Evolutionary conservation across 208 protist genomes (phyloP).

Genomic region (Crithidia acanthocephali): DNA sequence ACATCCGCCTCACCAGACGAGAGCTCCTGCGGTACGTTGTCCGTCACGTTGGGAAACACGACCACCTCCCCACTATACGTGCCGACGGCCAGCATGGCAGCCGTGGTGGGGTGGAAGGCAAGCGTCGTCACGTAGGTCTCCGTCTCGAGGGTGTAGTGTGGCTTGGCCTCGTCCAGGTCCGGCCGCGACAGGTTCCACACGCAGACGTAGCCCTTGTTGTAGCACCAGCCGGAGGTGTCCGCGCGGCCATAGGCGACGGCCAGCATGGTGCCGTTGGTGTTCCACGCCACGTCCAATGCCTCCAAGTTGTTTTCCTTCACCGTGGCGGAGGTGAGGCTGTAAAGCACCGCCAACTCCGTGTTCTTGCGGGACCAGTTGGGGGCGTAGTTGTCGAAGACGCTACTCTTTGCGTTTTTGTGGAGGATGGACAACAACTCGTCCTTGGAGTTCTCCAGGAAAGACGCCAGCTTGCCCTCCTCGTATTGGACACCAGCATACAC

Average conservation of each 20-base stretch:
- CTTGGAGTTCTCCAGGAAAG: constrained; percentile 63
- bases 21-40: constrained; percentile 44
- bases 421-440: constrained; percentile 68
- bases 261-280: constrained; percentile 79
- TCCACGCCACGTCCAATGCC: constrained; percentile 82
- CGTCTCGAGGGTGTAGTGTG: constrained; percentile 81
- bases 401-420: constrained; percentile 71
- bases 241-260: constrained; percentile 88
- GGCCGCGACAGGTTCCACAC: constrained; percentile 81
- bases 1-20: constrained; percentile 39
- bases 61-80: constrained; percentile 91
- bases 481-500: constrained; percentile 66
- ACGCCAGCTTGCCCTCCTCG: constrained; percentile 60
- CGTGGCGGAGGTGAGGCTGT: constrained; percentile 71
- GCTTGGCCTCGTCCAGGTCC: constrained; percentile 59
- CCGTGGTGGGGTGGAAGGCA: constrained; percentile 85
- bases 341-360: constrained; percentile 56
- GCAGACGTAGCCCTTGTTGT: constrained; percentile 77
- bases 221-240: constrained; percentile 90
- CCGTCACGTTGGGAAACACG: constrained; percentile 68
- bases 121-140: constrained; percentile 81
- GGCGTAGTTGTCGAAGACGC: constrained; percentile 84
- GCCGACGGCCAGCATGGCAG: constrained; percentile 82
- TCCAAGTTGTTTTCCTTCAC: constrained; percentile 73
- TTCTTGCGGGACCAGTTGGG: constrained; percentile 82